Base-by-base conservation (phyloP, 805 yeast genomes). In the Candida boidinii region DNA sequence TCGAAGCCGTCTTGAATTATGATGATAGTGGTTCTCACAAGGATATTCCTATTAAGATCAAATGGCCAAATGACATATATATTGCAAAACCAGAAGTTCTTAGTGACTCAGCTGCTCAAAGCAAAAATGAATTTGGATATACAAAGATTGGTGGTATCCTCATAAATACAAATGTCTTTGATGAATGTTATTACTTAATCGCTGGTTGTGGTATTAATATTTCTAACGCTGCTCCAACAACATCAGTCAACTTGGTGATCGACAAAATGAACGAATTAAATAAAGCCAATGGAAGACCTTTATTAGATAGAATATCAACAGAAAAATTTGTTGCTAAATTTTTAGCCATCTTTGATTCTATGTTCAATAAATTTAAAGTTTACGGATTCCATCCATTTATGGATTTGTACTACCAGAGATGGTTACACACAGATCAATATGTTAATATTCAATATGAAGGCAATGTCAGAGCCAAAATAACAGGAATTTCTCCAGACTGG, bases 41-140 rank as follows among this genome's bases (percentile, higher is more conserved):
- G 15, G 79, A 75, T 29, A 56, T 92, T 44, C 96, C 95, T 0
- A 65, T 90, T 12, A 68, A 75, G 31, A 68, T 92, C 38, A 92
- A 92, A 53, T 92, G 99, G 99, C 99, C 99, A 2, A 92, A 92
- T 53, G 99, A 92, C 54, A 60, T 92, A 11, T 92, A 85, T 50
- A 75, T 80, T 4, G 52, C 75, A 45, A 76, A 73, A 35, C 94
- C 94, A 1, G 76, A 76, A 34, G 70, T 60, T 42, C 68, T 68
- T 27, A 49, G 51, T 2, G 43, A 50, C 14, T 51, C 51, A 4
- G 28, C 40, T 2, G 37, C 39, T 4, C 17, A 26, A 5, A 41
- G 45, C 9, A 42, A 51, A 11, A 65, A 60, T 18, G 86, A 80
- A 29, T 78, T 77, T 22, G 72, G 75, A 5, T 82, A 74, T 53